Evolutionary conservation across 2,329 filamentous ascomycete genomes (phyloP), one percentile per base, ranked within the genome.

Genomic region (Apiospora aurea): DNA sequence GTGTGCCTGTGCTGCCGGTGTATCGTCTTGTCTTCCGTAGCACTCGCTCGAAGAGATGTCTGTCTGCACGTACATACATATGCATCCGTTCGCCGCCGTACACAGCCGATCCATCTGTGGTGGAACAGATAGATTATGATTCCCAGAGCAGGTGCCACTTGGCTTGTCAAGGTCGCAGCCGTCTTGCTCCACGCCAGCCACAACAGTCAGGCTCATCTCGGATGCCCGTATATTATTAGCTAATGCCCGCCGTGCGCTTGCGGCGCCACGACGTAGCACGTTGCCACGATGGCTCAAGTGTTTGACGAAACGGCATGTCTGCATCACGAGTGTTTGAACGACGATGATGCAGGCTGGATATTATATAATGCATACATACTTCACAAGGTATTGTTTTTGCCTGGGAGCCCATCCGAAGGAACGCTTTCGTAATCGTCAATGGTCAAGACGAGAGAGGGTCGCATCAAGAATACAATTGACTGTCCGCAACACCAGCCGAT

Each of bases 121-220:
- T 71, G 70, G 64, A 71, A 71, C 70, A 69, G 47, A 18, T 18
- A 41, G 47, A 47, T 29, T 71, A 53, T 53, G 64, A 71, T 69
- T 64, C 66, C 21, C 70, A 41, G 61, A 71, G 29, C 21, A 51
- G 57, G 64, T 71, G 41, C 69, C 69, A 49, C 61, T 68, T 66
- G 24, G 70, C 67, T 61, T 64, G 70, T 61, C 70, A 69, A 68
- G 70, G 41, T 64, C 70, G 67, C 41, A 46, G 41, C 70, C 38
- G 66, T 53, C 68, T n/a, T 69, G 57, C 46, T 69, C 43, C 67
- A 69, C 43, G 67, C 67, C 29, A 51, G 68, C 68, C 68, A 41
- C 34, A 43, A 51, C 68, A n/a, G 68, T 51, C 46, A 44, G 41
- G 34, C 16, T 64, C 57, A 69, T 51, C 26, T 57, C 68, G 46